These are phyloP conservation scores for Diutina pseudorugosa DNA, from an alignment of 1,139 yeast species.

Conservation along the genomic window DNA sequence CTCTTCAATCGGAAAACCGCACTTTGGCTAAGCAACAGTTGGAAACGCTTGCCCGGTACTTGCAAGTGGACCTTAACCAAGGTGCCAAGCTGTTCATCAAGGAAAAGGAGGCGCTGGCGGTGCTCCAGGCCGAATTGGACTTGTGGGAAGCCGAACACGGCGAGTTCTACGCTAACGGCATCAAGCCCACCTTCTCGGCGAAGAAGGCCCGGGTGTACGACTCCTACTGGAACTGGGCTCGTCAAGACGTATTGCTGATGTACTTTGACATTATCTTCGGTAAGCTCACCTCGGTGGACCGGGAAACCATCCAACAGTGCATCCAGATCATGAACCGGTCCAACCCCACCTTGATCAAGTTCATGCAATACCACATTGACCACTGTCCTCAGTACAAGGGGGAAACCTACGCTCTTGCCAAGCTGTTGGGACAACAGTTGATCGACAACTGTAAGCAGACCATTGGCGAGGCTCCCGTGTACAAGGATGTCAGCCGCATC, in stretches of 20 bases:
- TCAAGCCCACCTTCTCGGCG: slow-evolving; percentile 80
- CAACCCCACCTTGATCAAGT: slow-evolving; percentile 83
- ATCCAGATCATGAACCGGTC: slow-evolving; percentile 97
- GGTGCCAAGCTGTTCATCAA: slow-evolving; percentile 81
- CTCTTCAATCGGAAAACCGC: slow-evolving; percentile 81
- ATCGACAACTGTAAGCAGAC: slow-evolving; percentile 93
- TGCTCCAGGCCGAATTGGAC: slow-evolving; percentile 82
- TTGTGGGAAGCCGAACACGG: slow-evolving; percentile 93
- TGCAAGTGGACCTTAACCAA: slow-evolving; percentile 80
- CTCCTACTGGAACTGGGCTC: slow-evolving; percentile 99
- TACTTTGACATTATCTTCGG: slow-evolving; percentile 95
- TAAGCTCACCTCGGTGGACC: slow-evolving; percentile 75
- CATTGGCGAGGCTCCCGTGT: slow-evolving; percentile 71
- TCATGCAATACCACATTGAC: slow-evolving; percentile 95
- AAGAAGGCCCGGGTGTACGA: slow-evolving; percentile 93
- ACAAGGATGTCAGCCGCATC: slow-evolving; percentile 87
- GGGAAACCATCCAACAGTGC: slow-evolving; percentile 94
- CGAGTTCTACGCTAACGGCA: slow-evolving; percentile 86
- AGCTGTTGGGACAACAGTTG: slow-evolving; percentile 81
- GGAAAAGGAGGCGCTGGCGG: slow-evolving; percentile 78
- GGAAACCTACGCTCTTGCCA: slow-evolving; percentile 79
- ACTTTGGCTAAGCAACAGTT: slow-evolving; percentile 88
- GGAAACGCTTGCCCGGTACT: slow-evolving; percentile 88
- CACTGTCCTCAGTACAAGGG: slow-evolving; percentile 86
- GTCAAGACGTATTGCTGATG: slow-evolving; percentile 91